phyloP scores from a whole-genome alignment of 1,284 basidiomycete species.

The Apiotrichum veenhuisii region DNA sequence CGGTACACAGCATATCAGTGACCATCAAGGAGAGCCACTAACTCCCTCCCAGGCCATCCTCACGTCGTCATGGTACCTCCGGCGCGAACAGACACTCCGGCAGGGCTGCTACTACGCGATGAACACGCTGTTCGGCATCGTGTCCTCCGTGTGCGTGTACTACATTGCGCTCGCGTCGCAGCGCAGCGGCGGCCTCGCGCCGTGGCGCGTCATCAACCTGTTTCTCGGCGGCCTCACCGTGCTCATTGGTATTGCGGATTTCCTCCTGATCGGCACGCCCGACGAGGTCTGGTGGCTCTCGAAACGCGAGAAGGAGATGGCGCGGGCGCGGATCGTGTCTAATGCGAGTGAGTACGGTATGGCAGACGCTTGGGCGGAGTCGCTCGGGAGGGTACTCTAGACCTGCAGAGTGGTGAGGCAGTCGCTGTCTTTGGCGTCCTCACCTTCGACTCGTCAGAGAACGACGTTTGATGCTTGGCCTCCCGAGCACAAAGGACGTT shows the following conservation, averaged over 20 bases:
- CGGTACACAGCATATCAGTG: no score
- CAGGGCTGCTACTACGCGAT: conserved; percentile 25
- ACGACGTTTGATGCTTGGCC: no score
- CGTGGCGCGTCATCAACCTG: conserved; percentile 31
- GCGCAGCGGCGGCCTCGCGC: conserved; percentile 17
- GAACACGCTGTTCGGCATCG: conserved; percentile 17
- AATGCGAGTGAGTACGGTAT: conserved; percentile 19
- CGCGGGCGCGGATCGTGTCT: conserved; percentile 18
- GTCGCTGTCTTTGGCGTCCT: no score
- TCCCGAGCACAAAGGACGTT: no score
- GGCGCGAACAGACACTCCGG: conserved; percentile 24
- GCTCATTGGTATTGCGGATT: conserved; percentile 14
- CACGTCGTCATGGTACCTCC: conserved; percentile 33
- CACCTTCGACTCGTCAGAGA: no score
- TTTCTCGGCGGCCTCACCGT: conserved; percentile 30
- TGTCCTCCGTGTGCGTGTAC: conserved; percentile 19
- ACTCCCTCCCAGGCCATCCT: no score
- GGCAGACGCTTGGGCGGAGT: no score
- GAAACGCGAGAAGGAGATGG: conserved; percentile 18
- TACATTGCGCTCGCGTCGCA: conserved; percentile 20
- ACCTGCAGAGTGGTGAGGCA: no score
- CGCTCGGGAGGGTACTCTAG: no score
- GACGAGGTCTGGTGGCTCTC: conserved; percentile 26
- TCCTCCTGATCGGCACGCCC: conserved; percentile 27
- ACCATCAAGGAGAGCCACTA: no score